phyloP scores from a whole-genome alignment of 495 filamentous ascomycete species.

The Evernia prunastri region DNA sequence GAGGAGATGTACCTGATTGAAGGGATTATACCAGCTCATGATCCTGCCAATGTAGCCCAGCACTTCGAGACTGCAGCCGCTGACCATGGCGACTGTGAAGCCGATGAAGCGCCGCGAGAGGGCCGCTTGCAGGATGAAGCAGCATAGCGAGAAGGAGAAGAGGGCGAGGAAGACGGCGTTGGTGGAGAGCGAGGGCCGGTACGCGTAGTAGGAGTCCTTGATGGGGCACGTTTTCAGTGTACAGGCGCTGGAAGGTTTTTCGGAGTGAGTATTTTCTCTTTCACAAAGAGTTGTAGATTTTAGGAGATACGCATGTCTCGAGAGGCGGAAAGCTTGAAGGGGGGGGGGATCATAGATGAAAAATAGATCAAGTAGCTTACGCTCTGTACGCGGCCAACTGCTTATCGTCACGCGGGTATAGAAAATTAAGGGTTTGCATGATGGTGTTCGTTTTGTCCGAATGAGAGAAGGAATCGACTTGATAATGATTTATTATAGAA shows the following conservation, averaged over 20 bases:
- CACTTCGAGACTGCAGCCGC: constrained; percentile 42
- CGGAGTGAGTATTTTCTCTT: too few relatives aligned
- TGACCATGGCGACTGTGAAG: constrained; percentile 46
- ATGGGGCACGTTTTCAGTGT: constrained; percentile 14
- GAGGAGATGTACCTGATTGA: constrained; percentile 31
- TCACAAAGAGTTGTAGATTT: too few relatives aligned
- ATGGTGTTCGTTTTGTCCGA: background rate
- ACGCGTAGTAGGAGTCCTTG: constrained; percentile 42
- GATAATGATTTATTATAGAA: too few relatives aligned
- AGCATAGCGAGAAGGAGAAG: constrained; percentile 43
- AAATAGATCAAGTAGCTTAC: too few relatives aligned
- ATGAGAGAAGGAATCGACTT: background rate
- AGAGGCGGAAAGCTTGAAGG: too few relatives aligned
- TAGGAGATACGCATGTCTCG: too few relatives aligned
- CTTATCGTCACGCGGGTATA: background rate
- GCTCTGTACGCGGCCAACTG: constrained; percentile 6
- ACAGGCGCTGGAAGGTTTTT: too few relatives aligned
- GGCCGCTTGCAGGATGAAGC: constrained; percentile 42
- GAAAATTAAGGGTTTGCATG: background rate
- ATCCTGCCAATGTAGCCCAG: constrained; percentile 56
- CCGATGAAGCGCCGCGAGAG: constrained; percentile 54
- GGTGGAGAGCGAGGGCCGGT: constrained; percentile 55
- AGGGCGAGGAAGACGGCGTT: constrained; percentile 53
- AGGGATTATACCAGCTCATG: constrained; percentile 52
- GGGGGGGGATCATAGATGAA: too few relatives aligned